Evolutionary conservation across 306 rosid species (phyloP).

Genomic region (Inga leiocalycina): DNA sequence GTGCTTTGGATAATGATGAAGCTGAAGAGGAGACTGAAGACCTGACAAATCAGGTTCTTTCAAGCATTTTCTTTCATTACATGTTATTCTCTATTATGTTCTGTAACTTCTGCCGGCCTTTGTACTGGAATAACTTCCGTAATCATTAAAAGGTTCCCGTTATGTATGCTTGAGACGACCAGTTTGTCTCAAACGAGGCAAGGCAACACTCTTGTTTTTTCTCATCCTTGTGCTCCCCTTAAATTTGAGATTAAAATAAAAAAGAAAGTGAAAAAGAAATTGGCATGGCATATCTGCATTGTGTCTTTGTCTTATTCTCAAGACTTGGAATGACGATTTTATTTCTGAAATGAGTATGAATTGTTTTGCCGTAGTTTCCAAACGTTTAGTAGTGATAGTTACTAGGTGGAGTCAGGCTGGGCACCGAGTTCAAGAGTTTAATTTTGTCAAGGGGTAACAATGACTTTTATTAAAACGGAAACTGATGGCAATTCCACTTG

Average conservation of each 20-base stretch:
- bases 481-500: slow-evolving; percentile 32
- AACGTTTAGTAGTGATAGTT: slow-evolving; percentile 29
- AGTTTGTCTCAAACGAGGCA: slow-evolving; percentile 12
- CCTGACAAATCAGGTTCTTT: slow-evolving; percentile 79
- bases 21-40: slow-evolving; percentile 99
- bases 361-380: slow-evolving; percentile 27
- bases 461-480: slow-evolving; percentile 29
- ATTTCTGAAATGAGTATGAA: slow-evolving; percentile 2
- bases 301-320: slow-evolving; percentile 4
- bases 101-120: not conserved
- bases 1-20: slow-evolving; percentile 87
- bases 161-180: not conserved
- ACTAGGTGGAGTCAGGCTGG: slow-evolving; percentile 1
- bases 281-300: not conserved
- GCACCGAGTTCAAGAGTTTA: slow-evolving; percentile 11
- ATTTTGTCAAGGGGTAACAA: slow-evolving; percentile 1
- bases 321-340: slow-evolving; percentile 14
- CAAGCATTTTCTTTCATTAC: slow-evolving; percentile 31
- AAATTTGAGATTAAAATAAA: not conserved
- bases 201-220: slow-evolving; percentile 19
- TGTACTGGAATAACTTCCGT: slow-evolving; percentile 13
- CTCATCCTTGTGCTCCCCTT: not conserved
- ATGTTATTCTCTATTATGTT: not conserved
- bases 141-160: slow-evolving; percentile 5
- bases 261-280: not conserved